Evolutionary conservation across 2,329 filamentous ascomycete species (phyloP), one percentile per base, ranked within the genome.

Genomic region (Alternaria hordeiaustralica): DNA sequence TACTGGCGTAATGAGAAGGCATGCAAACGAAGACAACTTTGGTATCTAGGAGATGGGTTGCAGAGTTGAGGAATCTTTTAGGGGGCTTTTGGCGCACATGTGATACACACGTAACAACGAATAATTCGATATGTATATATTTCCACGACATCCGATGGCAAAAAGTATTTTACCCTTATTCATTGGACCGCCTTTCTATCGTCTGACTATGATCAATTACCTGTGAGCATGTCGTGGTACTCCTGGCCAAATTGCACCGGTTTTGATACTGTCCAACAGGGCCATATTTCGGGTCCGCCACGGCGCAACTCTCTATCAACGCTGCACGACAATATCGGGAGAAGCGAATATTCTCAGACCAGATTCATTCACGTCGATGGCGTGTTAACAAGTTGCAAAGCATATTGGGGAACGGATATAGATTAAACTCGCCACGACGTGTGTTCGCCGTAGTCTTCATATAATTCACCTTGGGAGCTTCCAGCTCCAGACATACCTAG

Each of bases 371-470:
- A 41, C 36, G 36, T 41, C 36, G 5, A 41, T 41, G n/a, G 36
- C 1, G 36, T 41, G n/a, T 41, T 41, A 0, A 41, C 36, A 41
- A 0, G 33, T 0, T 41, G 33, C 9, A 10, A 41, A 41, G 5
- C 33, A 41, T n/a, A n/a, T 41, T 41, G 15, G 1, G 36, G 0
- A 18, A 41, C 33, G 33, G n/a, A 41, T 18, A 2, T 41, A 18
- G 36, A 41, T 41, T 41, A 41, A 18, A 41, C 36, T 41, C 36
- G 36, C 36, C 36, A 41, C 0, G 4, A 0, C 36, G 5, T 0
- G n/a, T 41, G 36, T 41, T 18, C 1, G 36, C n/a, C 4, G 36
- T 41, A 0, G n/a, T 2, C 15, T 41, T 41, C 36, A 0, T 0
- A 41, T 4, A 41, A 41, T 41, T 41, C 36, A 41, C 36, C 36